Conservation (phyloP, 2,329 filamentous ascomycete genomes). For the Sporothrix humicola region DNA sequence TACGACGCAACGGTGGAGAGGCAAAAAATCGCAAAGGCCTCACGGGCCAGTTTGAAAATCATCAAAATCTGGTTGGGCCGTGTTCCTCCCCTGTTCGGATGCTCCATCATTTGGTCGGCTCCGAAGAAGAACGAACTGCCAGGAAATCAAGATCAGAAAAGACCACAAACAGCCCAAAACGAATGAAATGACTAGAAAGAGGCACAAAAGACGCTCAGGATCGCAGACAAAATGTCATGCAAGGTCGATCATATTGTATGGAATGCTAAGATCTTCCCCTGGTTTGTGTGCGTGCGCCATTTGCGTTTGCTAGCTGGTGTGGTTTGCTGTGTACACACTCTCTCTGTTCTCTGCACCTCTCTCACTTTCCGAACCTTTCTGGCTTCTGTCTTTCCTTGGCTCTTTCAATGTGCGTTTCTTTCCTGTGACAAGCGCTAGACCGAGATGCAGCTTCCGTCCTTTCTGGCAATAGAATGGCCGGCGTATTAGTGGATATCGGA, state of each 20-base stretch:
- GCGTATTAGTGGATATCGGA: constrained; percentile 3
- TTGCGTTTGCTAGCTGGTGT: not conserved
- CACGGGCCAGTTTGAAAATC: too few species aligned
- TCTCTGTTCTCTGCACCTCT: not conserved
- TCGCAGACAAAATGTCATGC: not conserved
- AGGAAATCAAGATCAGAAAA: not conserved
- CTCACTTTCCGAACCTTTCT: too few species aligned
- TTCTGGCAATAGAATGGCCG: not conserved
- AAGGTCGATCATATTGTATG: constrained; percentile 21
- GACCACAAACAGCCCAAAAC: too few species aligned
- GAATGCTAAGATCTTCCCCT: constrained; percentile 21
- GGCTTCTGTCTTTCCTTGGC: too few species aligned
- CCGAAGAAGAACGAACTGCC: not conserved
- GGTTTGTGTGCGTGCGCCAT: not conserved
- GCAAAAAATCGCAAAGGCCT: not conserved
- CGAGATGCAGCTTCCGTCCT: not conserved
- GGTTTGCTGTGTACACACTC: too few species aligned
- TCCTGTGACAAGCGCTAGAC: not conserved
- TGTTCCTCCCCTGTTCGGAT: constrained; percentile 5
- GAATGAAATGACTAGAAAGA: not conserved
- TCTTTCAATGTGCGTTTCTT: not conserved
- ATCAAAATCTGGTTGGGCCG: not conserved
- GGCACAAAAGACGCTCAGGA: not conserved
- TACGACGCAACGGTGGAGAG: not conserved
- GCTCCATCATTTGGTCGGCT: constrained; percentile 16